Base-by-base conservation (phyloP, 345 rosid genomes). In the Ceriops tagal region DNA sequence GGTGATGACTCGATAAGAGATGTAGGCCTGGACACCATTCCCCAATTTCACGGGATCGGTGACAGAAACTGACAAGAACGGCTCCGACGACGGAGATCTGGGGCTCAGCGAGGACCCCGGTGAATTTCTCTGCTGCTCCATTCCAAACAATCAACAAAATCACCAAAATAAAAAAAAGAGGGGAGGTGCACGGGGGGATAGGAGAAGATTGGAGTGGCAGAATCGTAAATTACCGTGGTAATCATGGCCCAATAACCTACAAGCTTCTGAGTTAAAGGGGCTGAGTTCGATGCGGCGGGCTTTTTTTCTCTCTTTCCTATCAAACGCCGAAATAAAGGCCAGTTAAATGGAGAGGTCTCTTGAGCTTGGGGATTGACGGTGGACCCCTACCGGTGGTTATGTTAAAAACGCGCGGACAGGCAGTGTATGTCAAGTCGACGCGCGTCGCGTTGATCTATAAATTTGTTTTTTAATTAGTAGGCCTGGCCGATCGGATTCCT, bases 11-110 rank as follows among this genome's bases (percentile, higher is more conserved):
- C 98, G 84, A 78, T 92, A 96, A 24, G 99, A 92, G 83, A 95
- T 87, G 71, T 92, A 92, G 70, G 97, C 78, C 84, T 96, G 97
- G 18, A 96, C 99, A 85, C 96, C 99, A 77, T 86, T 92, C 71
- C 97, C 99, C 74, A 96, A 86, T 85, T 96, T 96, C 47, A 92
- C 98, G 46, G 99, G 99, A 85, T 92, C 99, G 34, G 89, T 79
- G 67, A 95, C 98, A 52, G 93, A 89, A 53, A 88, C 96, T 5
- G 87, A 86, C 5, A 95, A 67, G 71, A 69, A 90, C 24, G 91
- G 91, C 64, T 73, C 88, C 58, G 93, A 84, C 7, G 89, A 75
- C 16, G 92, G 90, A 75, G 97, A 92, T 89, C 96, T 89, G 71
- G 98, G 97, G 85, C 98, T 90, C 75, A 70, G 88, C 43, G 86